Conservation (phyloP, 2,329 filamentous ascomycete genomes). For the Epichloe uncinata region DNA sequence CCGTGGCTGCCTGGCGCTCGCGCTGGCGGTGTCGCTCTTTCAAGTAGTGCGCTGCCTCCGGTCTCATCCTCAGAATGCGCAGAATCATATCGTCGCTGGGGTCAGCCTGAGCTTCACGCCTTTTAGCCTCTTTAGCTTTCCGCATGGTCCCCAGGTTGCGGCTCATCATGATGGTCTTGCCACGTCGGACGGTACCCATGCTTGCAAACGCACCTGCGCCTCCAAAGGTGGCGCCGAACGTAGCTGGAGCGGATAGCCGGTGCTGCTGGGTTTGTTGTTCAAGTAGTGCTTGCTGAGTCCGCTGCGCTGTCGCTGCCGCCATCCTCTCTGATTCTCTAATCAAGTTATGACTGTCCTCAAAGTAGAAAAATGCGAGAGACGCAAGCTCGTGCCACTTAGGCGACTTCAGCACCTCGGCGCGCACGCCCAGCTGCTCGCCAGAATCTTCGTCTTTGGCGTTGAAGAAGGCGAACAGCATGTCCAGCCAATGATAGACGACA, state of each 20-base stretch:
- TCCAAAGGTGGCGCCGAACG: conserved; percentile 22
- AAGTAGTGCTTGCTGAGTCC: conserved; percentile 55
- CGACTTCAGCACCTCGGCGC: conserved; percentile 82
- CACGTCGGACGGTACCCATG: conserved; percentile 51
- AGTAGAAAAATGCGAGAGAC: conserved; percentile 97
- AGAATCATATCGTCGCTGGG: conserved; percentile 98
- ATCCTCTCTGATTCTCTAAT: conserved; percentile 94
- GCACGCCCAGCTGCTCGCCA: conserved; percentile 74
- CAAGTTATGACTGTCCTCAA: conserved; percentile 78
- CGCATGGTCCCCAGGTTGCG: conserved; percentile 94
- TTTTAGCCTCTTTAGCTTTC: conserved; percentile 89
- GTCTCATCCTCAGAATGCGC: conserved; percentile 85
- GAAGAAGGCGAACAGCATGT: conserved; percentile 88
- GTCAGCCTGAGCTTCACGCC: conserved; percentile 89
- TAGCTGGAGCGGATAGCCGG: conserved; percentile 55
- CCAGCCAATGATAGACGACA: conserved; percentile 88
- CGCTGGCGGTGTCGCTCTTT: conserved; percentile 87
- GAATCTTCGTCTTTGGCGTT: conserved; percentile 75
- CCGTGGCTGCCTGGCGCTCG: conserved; percentile 78
- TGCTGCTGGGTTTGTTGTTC: conserved; percentile 37
- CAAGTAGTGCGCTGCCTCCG: conserved; percentile 76
- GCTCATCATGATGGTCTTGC: conserved; percentile 81
- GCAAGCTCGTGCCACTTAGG: conserved; percentile 97
- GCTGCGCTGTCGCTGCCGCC: conserved; percentile 72
- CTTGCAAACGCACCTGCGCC: conserved; percentile 41